Evolutionary conservation across 2,329 filamentous ascomycete species (phyloP), one percentile per base, ranked within the genome.

Genomic region (Elsinoe perseae): DNA sequence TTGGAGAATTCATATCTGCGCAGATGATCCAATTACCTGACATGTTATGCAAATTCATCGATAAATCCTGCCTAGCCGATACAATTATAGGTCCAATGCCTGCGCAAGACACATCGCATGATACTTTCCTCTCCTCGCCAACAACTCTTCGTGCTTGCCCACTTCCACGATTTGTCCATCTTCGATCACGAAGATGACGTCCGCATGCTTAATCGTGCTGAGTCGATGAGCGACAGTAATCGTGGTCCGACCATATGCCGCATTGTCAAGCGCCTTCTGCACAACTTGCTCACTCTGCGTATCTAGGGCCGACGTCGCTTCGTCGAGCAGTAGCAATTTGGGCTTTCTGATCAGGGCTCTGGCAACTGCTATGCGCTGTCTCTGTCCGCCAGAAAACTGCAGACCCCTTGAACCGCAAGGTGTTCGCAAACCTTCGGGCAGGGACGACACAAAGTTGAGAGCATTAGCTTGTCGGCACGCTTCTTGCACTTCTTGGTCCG

Each of bases 231-330:
- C 72, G 1, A 75, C 69, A 1, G 70, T 70, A 18, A 75, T 65
- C 42, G 70, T 74, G 1, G 70, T 75, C 7, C 72, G 61, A 5
- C 63, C 65, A 6, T 79, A 30, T 62, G 66, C 40, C 75, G 75
- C 72, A 18, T 66, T 61, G 43, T 89, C 84, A 64, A 91, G 82
- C 0, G 86, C 85, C 0, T 73, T 75, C 68, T 91, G 84, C 8
- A 88, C 82, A 1, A 84, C 71, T 60, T 79, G 79, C 65, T 88
- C 85, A 0, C 79, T 82, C 63, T 84, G 79, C 0, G 82, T 82
- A 61, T 88, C 85, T 0, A 89, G 73, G 53, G 74, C 77, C 1
- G 72, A 76, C 0, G 80, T 83, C 2, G 81, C 80, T 65, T 84
- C 80, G 54, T 84, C 81, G 0, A 84, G 70, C 0, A 84, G 67